These are phyloP conservation scores for Kurtzmaniella quercitrusa DNA, from an alignment of 1,139 yeast genomes.

Conservation along the genomic window DNA sequence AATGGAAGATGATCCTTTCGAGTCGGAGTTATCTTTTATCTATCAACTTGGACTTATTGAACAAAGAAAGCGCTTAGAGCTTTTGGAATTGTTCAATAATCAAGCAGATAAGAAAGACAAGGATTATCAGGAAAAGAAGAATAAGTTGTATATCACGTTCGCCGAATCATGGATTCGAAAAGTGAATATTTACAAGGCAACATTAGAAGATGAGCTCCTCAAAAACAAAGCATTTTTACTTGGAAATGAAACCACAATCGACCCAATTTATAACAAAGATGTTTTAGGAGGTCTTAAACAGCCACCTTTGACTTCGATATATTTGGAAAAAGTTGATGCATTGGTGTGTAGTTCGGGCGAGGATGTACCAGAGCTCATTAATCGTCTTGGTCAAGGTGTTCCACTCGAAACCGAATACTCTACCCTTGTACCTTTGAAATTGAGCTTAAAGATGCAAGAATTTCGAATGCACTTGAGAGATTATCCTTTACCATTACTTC, in stretches of 20 bases:
- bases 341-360: constrained; percentile 42
- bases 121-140: constrained; percentile 9
- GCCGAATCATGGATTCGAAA: constrained; percentile 46
- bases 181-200: constrained; percentile 41
- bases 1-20: constrained; percentile 86
- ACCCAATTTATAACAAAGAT: constrained; percentile 43
- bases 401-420: constrained; percentile 70
- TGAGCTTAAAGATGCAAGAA: constrained; percentile 47
- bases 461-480: constrained; percentile 58
- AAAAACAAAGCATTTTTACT: constrained; percentile 50
- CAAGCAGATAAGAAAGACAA: constrained; percentile 7
- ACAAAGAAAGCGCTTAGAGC: constrained; percentile 61
- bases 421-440: constrained; percentile 58
- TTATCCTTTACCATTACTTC: constrained; percentile 60
- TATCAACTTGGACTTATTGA: constrained; percentile 74
- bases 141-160: constrained; percentile 15
- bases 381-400: constrained; percentile 76
- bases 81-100: constrained; percentile 49
- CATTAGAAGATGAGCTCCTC: constrained; percentile 42
- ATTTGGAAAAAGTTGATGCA: constrained; percentile 56
- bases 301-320: constrained; percentile 63
- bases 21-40: constrained; percentile 67
- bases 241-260: constrained; percentile 40
- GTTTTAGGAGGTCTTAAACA: constrained; percentile 54
- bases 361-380: constrained; percentile 55